Base-by-base conservation (phyloP, 1,139 yeast species). In the Debaryomyces subglobosus region DNA sequence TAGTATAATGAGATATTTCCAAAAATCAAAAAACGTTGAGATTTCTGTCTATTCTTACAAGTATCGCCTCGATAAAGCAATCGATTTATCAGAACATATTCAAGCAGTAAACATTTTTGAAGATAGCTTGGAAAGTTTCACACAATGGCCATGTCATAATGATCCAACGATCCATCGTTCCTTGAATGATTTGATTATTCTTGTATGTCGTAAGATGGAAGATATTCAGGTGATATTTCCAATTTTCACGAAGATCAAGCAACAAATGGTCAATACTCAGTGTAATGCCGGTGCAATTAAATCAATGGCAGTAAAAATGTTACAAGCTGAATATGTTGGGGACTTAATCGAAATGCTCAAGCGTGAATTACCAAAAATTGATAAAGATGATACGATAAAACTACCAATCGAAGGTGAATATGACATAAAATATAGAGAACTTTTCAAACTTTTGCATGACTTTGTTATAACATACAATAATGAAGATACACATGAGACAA, bases 321-420 rank as follows among this genome's bases (percentile, higher is more conserved):
- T 86, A 16, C 64, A 69, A 5, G 74, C 71, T 2, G 78, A 79
- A 38, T 75, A 69, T 49, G 75, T 81, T 5, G 84, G 82, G 3
- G 89, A 85, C 60, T 79, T 80, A 2, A 78, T 84, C 20, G 82
- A 78, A 51, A 73, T 85, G 56, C 65, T 88, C 56, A 74, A 78
- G 41, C 71, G 85, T 48, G 92, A 87, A 61, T 70, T 85, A 2
- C 85, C 85, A 2, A 58, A 65, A 29, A 69, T 81, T 20, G 67
- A 71, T n/a, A 67, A 67, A 44, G 62, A 69, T n/a, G 56, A 56
- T 34, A 67, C 63, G 29, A 57, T 68, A 29, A 59, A 64, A 50
- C 45, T 68, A 25, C 73, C 77, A 0, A 51, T 64, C 1, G 60
- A 61, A 2, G 54, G 65, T 16, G 60, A 66, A 0, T 68, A 59